Evolutionary conservation across 2,329 filamentous ascomycete species (phyloP), one percentile per base, ranked within the genome.

Genomic region (Cyanodermella asteris): DNA sequence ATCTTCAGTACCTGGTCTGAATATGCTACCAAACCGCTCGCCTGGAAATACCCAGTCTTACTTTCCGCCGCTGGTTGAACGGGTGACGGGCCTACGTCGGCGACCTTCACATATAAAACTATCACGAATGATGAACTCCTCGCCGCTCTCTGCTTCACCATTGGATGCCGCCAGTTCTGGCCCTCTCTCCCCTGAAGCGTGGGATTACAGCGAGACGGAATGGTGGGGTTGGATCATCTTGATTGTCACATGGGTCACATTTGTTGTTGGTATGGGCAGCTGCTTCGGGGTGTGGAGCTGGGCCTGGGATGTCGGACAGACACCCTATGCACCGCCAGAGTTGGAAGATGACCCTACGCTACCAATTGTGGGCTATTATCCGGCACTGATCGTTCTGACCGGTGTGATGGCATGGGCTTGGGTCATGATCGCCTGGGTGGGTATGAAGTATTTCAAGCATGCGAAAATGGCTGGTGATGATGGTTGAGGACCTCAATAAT

Each of bases 371-470:
- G 87, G 90, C 7, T 97, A 97, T 49, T 97, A 97, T 50, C 87
- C 87, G 13, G 80, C 82, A 7, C 54, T 97, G 40, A 76, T 94
- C 35, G 87, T 94, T 30, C 55, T 94, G 36, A 93, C 84, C 4
- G 72, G 72, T 23, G 77, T 97, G 15, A 93, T 97, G 77, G 81
- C 82, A 11, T 97, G 87, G 87, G 80, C 94, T 5, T 97, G 87
- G 87, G 87, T 94, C 11, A 69, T 91, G 8, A 72, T 90, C 29
- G 87, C 90, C 7, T 97, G 87, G 87, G 73, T 94, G 24, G 87
- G 87, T 13, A 94, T 97, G 84, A 97, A 97, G 47, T 94, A 94
- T 49, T 97, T 97, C 44, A 70, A 82, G 38, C 87, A 97, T 56
- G 84, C 87, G 17, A 91, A 91, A 54, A 90, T 94, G 42, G 77